Conservation (phyloP, 805 yeast genomes). For the Hanseniaspora meyeri region DNA sequence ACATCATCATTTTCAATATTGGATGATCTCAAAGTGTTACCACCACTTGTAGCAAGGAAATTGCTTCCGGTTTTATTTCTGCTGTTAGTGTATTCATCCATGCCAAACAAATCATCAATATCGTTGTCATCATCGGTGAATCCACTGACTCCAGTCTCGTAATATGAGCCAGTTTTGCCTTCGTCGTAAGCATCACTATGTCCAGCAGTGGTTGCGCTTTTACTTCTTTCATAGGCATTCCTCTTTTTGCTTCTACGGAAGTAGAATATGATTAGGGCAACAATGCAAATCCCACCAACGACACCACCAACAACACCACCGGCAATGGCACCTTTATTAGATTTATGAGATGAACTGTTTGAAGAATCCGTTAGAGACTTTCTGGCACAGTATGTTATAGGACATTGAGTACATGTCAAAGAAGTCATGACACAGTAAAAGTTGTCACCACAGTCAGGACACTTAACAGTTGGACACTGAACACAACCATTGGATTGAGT, state of each 20-base stretch:
- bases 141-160: slow-evolving; percentile 15
- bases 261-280: slow-evolving; percentile 29
- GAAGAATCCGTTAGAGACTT: slow-evolving; percentile 15
- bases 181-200: slow-evolving; percentile 22
- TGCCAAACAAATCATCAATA: slow-evolving; percentile 17
- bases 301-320: slow-evolving; percentile 65
- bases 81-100: background rate
- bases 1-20: slow-evolving; percentile 15
- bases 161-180: slow-evolving; percentile 20
- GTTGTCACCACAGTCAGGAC: slow-evolving; percentile 44
- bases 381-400: slow-evolving; percentile 40
- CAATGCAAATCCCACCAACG: slow-evolving; percentile 31
- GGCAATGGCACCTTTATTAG: slow-evolving; percentile 46
- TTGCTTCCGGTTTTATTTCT: background rate
- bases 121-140: slow-evolving; percentile 19
- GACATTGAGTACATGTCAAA: slow-evolving; percentile 47
- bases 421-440: slow-evolving; percentile 45
- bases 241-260: slow-evolving; percentile 34
- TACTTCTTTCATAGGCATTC: slow-evolving; percentile 25
- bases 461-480: slow-evolving; percentile 32
- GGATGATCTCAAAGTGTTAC: slow-evolving; percentile 17
- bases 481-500: slow-evolving; percentile 31
- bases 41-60: background rate
- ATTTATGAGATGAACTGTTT: slow-evolving; percentile 15
- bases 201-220: slow-evolving; percentile 23